phyloP scores from a whole-genome alignment of 352 stramenopile genomes.

The Phytophthora niederhauseri region DNA sequence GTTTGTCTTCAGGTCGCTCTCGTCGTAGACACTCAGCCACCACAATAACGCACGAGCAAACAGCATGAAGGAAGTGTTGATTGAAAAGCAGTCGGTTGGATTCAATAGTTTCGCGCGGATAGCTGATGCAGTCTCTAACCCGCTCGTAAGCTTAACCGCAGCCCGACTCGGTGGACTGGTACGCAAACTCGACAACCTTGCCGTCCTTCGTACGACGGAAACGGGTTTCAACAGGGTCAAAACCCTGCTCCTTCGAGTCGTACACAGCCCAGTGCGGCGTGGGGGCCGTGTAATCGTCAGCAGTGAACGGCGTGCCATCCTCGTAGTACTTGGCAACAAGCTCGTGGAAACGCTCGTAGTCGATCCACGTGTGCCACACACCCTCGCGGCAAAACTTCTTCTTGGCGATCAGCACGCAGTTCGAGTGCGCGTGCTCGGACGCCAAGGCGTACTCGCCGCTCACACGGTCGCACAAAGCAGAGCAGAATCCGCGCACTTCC shows the following conservation, averaged over 20 bases:
- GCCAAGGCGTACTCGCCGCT: slow-evolving; percentile 93
- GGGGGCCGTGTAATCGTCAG: slow-evolving; percentile 95
- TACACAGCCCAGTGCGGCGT: slow-evolving; percentile 97
- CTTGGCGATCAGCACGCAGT: slow-evolving; percentile 95
- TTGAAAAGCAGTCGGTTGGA: slow-evolving; percentile 5
- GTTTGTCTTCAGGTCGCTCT: slow-evolving; percentile 85
- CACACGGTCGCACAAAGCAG: slow-evolving; percentile 75
- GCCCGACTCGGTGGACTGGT: slow-evolving; percentile 83
- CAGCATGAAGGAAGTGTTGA: neutral
- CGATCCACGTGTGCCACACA: slow-evolving; percentile 99
- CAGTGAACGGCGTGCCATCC: slow-evolving; percentile 87
- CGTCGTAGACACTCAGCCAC: slow-evolving; percentile 15
- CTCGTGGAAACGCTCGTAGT: slow-evolving; percentile 97
- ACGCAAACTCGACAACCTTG: slow-evolving; percentile 87
- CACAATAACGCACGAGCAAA: slow-evolving; percentile 9
- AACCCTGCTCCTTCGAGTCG: slow-evolving; percentile 95
- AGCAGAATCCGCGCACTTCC: slow-evolving; percentile 95
- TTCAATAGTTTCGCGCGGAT: slow-evolving; percentile 16
- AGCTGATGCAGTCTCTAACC: slow-evolving; percentile 14
- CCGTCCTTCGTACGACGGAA: slow-evolving; percentile 89
- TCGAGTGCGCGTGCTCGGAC: slow-evolving; percentile 97
- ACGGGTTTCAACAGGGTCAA: slow-evolving; percentile 96
- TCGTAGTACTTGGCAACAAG: slow-evolving; percentile 85
- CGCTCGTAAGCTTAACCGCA: slow-evolving; percentile 57
- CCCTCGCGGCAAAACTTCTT: slow-evolving; percentile 89